Conservation (phyloP, 1,284 basidiomycete species). For the Golubevia sp. region DNA sequence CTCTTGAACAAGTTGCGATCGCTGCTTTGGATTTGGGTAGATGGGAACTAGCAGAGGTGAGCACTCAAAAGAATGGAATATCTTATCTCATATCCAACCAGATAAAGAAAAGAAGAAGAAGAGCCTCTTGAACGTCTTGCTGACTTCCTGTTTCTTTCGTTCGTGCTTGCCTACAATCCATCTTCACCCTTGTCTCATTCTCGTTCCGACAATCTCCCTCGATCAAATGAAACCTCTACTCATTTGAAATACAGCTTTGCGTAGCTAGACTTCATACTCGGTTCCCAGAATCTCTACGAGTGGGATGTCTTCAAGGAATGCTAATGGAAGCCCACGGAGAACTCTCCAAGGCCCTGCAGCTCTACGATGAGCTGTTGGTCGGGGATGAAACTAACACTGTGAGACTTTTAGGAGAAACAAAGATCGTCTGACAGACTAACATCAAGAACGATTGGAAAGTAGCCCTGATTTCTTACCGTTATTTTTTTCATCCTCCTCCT, state of each 20-base stretch:
- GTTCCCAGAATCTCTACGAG: slow-evolving; percentile 40
- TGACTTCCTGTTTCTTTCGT: slow-evolving; percentile 1
- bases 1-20: slow-evolving; percentile 52
- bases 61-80: no score
- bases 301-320: slow-evolving; percentile 46
- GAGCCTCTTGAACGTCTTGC: no score
- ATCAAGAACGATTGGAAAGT: not conserved
- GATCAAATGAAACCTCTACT: not conserved
- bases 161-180: not conserved
- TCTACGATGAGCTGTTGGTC: slow-evolving; percentile 36
- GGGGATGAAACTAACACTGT: slow-evolving; percentile 34
- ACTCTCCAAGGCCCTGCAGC: slow-evolving; percentile 20
- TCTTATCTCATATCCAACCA: no score
- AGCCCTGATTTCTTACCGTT: no score
- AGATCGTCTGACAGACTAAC: not conserved
- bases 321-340: slow-evolving; percentile 44
- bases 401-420: not conserved
- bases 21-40: slow-evolving; percentile 45
- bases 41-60: slow-evolving; percentile 45
- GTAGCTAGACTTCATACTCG: slow-evolving; percentile 34
- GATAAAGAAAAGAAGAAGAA: no score
- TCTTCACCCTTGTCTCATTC: not conserved
- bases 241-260: slow-evolving; percentile 26
- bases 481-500: not conserved
- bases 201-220: no score